Evolutionary conservation across 2,329 filamentous ascomycete genomes (phyloP), one percentile per base, ranked within the genome.

Genomic region (Microcera coccophila): DNA sequence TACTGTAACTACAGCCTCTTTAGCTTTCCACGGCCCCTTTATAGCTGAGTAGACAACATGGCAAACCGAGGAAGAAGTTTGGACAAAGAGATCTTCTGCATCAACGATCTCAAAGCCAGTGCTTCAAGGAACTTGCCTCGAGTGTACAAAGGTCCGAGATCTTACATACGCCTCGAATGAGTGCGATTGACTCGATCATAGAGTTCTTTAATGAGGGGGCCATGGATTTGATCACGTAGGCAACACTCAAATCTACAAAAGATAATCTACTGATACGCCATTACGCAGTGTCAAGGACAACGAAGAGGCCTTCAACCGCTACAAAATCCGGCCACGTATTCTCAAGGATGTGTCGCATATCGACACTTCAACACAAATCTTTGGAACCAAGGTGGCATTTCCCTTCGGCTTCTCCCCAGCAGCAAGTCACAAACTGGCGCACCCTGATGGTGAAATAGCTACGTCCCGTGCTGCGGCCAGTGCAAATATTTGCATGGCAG

Each of bases 401-500:
- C 37, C 42, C 3, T 31, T 39, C n/a, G 36, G 42, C 5, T 17
- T 44, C n/a, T 19, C 42, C 4, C 42, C 42, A 1, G 22, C 42
- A 16, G 42, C 42, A 5, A 44, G 36, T 32, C 42, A 44, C 14
- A 31, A n/a, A 16, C n/a, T 44, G 3, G 42, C 42, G 4, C 42
- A 44, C 14, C 32, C 42, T 2, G 42, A 44, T 9, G 75, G 75
- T 5, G 75, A 78, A 47, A 40, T 70, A 3, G 75, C 67, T 2
- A 75, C 71, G 0, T 72, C 69, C 2, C 62, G 66, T 9, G 74
- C 72, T 3, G 70, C 68, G 55, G 62, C 45, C 11, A 34, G 37
- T 16, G 32, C 38, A 15, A 34, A 76, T 76, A 73, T 73, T 65
- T 1, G 58, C 16, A 49, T 50, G 45, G 48, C 35, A 4, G 31